Percentiles rank a stretch among this genome's conserved stretches.
phyloP scores from a whole-genome alignment of 768 basidiomycete genomes.

The Collybia nuda region DNA sequence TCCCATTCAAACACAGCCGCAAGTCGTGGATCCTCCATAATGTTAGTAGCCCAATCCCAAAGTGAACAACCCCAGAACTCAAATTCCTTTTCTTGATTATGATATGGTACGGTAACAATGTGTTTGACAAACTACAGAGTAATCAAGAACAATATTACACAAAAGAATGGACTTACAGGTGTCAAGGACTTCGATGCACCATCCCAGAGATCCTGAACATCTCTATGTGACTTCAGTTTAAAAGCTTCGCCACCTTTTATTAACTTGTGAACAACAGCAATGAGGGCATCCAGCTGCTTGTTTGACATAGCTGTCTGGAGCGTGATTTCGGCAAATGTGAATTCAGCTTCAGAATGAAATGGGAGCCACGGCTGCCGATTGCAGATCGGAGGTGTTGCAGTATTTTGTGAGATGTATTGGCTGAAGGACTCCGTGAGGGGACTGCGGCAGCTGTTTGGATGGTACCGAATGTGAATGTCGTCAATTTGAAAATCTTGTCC shows the following conservation, averaged over 20 bases:
- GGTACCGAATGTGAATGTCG: too few species aligned
- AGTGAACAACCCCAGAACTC: constrained; percentile 6
- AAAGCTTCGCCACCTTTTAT: background rate
- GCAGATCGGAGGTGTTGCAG: too few species aligned
- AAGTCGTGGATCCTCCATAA: constrained; percentile 9
- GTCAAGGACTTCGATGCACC: background rate
- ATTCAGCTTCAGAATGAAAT: constrained; percentile 4
- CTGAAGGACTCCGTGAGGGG: too few species aligned
- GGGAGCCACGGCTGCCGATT: constrained; percentile 5
- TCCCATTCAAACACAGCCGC: constrained; percentile 14
- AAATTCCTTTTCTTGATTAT: constrained; percentile 2
- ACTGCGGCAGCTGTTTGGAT: too few species aligned
- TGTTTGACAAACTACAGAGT: constrained; percentile 7
- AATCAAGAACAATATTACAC: background rate
- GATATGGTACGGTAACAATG: background rate
- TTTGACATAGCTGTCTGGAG: background rate
- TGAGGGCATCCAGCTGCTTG: background rate
- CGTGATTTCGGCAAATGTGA: constrained; percentile 6
- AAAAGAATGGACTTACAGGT: background rate
- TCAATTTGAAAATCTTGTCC: too few species aligned
- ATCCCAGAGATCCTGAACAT: constrained; percentile 2
- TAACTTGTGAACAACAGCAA: background rate
- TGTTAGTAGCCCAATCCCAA: constrained; percentile 15
- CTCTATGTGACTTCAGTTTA: background rate
- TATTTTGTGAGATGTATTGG: too few species aligned